A percentile compares a stretch with the other conserved stretches of the same genome.
These are phyloP conservation scores for Medicago ruthenica DNA, from an alignment of 306 rosid species.

Conservation along the genomic window DNA sequence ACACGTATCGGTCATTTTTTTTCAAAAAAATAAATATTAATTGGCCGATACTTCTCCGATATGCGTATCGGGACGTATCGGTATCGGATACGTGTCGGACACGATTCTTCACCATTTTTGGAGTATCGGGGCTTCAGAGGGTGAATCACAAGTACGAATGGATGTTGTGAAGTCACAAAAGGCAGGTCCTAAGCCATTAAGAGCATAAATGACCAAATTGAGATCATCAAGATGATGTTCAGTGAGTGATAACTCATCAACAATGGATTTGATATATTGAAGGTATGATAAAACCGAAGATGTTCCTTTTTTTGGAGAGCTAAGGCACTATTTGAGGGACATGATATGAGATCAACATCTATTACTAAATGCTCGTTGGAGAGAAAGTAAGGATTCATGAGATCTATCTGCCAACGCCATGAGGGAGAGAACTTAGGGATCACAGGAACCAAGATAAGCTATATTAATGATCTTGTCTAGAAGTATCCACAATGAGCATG, in stretches of 20 bases:
- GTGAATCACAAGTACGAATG: not conserved
- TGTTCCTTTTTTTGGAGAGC: not conserved
- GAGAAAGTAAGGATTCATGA: not conserved
- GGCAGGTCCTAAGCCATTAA: not conserved
- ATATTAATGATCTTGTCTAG: no score
- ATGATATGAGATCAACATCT: not conserved
- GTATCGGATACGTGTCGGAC: no score
- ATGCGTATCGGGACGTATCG: no score
- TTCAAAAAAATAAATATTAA: no score
- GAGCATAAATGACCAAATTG: not conserved
- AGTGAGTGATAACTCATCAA: not conserved
- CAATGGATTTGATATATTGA: not conserved
- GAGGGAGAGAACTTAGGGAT: not conserved
- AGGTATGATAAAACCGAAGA: not conserved
- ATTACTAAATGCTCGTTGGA: not conserved
- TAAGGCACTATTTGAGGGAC: not conserved
- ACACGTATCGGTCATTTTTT: no score
- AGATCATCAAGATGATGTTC: not conserved
- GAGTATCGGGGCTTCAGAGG: no score
- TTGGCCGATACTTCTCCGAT: no score
- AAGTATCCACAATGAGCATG: no score
- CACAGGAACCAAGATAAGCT: not conserved
- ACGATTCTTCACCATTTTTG: no score
- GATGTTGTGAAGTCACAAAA: not conserved
- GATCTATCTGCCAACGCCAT: not conserved